Evolutionary conservation across 2,329 filamentous ascomycete species (phyloP), one percentile per base, ranked within the genome.

Genomic region (Neoscytalidium dimidiatum): DNA sequence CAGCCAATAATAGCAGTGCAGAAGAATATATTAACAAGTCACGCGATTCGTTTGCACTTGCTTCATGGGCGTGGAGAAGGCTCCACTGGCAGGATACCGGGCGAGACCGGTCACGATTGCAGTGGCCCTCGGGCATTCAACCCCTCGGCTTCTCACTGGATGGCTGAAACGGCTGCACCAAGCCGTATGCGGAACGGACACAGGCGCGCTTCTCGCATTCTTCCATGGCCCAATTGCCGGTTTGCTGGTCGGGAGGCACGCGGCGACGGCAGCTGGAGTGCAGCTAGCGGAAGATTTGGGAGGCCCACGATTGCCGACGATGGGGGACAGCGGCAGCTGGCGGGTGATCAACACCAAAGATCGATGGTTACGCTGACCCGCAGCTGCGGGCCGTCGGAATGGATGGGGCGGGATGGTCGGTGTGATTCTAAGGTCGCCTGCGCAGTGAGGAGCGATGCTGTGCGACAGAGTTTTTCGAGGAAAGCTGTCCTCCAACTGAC

Each of bases 151-250:
- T 35, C 33, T 9, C 19, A 17, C 14, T 57, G 52, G 26, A 28
- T 41, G 52, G 52, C 52, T 57, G 52, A 43, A 57, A 57, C 51
- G 13, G 29, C 17, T 29, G 52, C 52, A 46, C 38, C 56, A 46
- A 26, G 38, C 56, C n/a, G 56, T 28, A 60, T 60, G n/a, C 26
- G 56, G 41, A 38, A 60, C 56, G 56, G 56, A 60, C 56, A 21
- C 31, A 5, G 33, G 52, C 33, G 17, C 23, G 14, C 11, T n/a
- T 46, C 38, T 60, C 26, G 26, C 33, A 60, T 60, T 60, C 8
- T 60, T 11, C 56, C 56, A 46, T 29, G 46, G 13, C 17, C 19
- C 52, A 49, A 49, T 29, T 11, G 13, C 46, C 38, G 38, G 38
- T 41, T 17, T 41, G n/a, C 13, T 41, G 3, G 38, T 5, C 9